Percentiles rank a stretch among this genome's conserved stretches.
Evolutionary conservation across 169 alveolate species (phyloP).

Genomic region (Cyclospora cayetanensis): DNA sequence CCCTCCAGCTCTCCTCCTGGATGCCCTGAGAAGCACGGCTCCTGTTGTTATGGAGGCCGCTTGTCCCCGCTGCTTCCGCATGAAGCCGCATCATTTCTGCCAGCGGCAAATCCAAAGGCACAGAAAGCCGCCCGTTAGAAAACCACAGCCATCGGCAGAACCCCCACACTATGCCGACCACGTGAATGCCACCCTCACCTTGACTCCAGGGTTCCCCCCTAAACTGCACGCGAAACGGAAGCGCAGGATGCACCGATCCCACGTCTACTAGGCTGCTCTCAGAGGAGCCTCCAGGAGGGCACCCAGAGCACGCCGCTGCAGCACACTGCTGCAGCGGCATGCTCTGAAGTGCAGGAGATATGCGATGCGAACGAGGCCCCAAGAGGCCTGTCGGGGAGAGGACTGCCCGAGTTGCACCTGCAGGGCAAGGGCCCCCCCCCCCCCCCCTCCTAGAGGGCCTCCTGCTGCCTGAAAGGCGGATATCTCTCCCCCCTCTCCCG

Average conservation of each 20-base stretch:
- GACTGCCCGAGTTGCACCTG: conserved; percentile 14
- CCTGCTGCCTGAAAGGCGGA: background rate
- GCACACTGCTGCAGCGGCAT: background rate
- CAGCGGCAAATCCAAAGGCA: conserved; percentile 81
- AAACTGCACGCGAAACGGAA: conserved; percentile 73
- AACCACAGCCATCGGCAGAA: conserved; percentile 83
- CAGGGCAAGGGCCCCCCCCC: no score
- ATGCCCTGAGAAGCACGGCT: background rate
- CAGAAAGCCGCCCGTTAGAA: conserved; percentile 78
- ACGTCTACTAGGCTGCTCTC: background rate
- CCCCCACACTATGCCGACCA: conserved; percentile 79
- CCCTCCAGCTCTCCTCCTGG: conserved; percentile 25
- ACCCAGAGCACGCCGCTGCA: background rate
- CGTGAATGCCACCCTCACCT: conserved; percentile 20
- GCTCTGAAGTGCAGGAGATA: background rate
- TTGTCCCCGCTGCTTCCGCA: conserved; percentile 25
- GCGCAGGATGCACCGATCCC: conserved; percentile 73
- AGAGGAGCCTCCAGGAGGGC: background rate
- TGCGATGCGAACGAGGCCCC: background rate
- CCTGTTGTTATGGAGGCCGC: background rate
- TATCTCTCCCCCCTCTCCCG: background rate
- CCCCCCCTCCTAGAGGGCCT: no score
- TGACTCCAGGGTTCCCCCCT: background rate
- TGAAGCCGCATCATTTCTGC: conserved; percentile 67
- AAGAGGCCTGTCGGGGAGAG: background rate